Conservation (phyloP, 2,329 filamentous ascomycete genomes). For the Penicillium glabrum region DNA sequence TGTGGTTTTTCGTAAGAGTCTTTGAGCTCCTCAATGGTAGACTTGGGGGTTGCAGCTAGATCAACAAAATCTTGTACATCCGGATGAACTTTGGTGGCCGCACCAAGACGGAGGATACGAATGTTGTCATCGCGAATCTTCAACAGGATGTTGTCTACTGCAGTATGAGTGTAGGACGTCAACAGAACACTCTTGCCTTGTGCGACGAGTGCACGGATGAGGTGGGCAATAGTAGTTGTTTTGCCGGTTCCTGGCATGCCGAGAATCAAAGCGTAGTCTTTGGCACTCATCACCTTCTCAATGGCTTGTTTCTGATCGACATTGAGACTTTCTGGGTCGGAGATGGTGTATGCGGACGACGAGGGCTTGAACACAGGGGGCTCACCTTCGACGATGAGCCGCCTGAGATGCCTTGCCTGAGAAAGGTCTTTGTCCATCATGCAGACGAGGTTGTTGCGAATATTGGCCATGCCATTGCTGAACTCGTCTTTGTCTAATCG, state of each 20-base stretch:
- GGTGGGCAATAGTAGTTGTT: constrained; percentile 96
- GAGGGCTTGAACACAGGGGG: constrained; percentile 70
- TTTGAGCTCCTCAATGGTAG: constrained; percentile 78
- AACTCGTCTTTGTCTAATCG: constrained; percentile 97
- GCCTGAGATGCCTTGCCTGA: constrained; percentile 70
- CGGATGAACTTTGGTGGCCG: constrained; percentile 79
- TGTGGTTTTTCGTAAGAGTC: constrained; percentile 80
- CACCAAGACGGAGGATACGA: constrained; percentile 80
- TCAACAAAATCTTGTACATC: constrained; percentile 84
- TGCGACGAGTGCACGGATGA: constrained; percentile 83
- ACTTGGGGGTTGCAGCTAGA: constrained; percentile 71
- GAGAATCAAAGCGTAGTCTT: constrained; percentile 93
- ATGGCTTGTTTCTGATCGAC: constrained; percentile 84
- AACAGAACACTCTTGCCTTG: constrained; percentile 91
- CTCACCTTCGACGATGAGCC: constrained; percentile 75
- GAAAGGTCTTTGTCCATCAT: constrained; percentile 80
- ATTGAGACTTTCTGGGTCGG: constrained; percentile 65
- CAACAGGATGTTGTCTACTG: constrained; percentile 94
- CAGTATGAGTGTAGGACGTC: constrained; percentile 95
- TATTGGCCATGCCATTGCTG: constrained; percentile 93
- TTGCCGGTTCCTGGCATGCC: constrained; percentile 99
- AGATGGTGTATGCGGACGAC: constrained; percentile 63
- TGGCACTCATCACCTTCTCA: constrained; percentile 90
- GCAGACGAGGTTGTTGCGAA: constrained; percentile 89
- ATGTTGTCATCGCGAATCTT: constrained; percentile 81